These are phyloP conservation scores for Sporothrix euskadiensis DNA, from an alignment of 2,329 filamentous ascomycete species.

Conservation along the genomic window DNA sequence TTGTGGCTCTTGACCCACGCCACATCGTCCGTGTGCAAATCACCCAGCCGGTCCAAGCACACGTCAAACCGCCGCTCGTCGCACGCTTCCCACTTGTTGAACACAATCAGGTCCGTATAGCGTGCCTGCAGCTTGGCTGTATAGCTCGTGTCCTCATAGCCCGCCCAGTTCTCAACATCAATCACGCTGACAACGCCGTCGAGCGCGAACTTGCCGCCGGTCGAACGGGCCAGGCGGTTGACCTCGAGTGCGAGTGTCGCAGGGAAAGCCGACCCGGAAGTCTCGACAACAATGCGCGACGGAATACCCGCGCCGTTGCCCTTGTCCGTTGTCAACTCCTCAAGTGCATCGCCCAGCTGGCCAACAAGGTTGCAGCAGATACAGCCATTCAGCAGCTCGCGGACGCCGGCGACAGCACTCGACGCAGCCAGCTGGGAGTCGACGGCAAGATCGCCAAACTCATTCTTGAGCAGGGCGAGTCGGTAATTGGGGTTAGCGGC, in stretches of 20 bases:
- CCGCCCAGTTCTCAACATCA: slow-evolving; percentile 92
- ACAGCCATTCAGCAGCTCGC: slow-evolving; percentile 92
- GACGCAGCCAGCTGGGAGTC: slow-evolving; percentile 88
- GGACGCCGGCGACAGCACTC: slow-evolving; percentile 81
- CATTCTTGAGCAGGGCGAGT: slow-evolving; percentile 94
- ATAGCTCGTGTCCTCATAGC: slow-evolving; percentile 87
- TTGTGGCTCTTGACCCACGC: slow-evolving; percentile 83
- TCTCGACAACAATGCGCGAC: slow-evolving; percentile 92
- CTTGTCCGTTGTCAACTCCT: slow-evolving; percentile 61
- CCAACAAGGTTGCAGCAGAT: slow-evolving; percentile 99
- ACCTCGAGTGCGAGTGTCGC: slow-evolving; percentile 89
- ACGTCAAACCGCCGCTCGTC: slow-evolving; percentile 74
- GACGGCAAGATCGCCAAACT: slow-evolving; percentile 92
- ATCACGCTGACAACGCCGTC: slow-evolving; percentile 89
- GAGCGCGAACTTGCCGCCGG: slow-evolving; percentile 66
- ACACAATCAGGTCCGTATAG: slow-evolving; percentile 86
- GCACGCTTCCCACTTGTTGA: slow-evolving; percentile 88
- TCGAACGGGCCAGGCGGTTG: slow-evolving; percentile 73
- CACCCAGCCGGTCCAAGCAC: slow-evolving; percentile 75
- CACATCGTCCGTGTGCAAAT: slow-evolving; percentile 70
- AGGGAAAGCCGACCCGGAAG: slow-evolving; percentile 82
- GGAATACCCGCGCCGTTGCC: slow-evolving; percentile 45
- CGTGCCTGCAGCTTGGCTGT: slow-evolving; percentile 85
- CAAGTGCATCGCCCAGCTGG: slow-evolving; percentile 77
- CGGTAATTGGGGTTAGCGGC: slow-evolving; percentile 73